Base-by-base conservation (phyloP, 352 stramenopile genomes). In the Pythium phragmitis region DNA sequence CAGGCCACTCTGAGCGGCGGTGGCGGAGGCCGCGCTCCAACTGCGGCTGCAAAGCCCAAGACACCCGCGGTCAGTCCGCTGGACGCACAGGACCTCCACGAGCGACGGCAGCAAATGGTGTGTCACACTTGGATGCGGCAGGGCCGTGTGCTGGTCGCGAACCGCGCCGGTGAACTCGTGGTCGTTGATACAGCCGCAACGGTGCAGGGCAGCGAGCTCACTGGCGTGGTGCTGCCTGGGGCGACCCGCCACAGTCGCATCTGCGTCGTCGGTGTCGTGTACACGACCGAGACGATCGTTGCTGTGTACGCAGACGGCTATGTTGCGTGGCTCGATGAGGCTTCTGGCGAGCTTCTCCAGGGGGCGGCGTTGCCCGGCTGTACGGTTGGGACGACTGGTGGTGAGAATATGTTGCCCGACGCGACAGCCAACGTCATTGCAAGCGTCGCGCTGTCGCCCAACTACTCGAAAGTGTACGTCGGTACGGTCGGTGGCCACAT, bases 121-220 rank as follows among this genome's bases (percentile, higher is more conserved):
- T 83, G 80, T 46, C 82, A 91, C 37, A 72, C 77, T 17, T 91
- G 84, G 84, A 72, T 80, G 33, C 80, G 74, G 23, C 63, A 76
- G 1, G 75, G 74, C 43, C 68, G 64, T 4, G 41, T 90, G 42
- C 65, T 88, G 0, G 72, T 82, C 30, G 71, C 75, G 3, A 91
- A 88, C 58, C 63, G 68, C 34, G 74, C 72, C 0, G 82, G 84
- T 0, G 79, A 93, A 34, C 57, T 93, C 11, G 57, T 86, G 5
- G 51, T 88, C 6, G 63, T 93, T 2, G 82, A 90, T 56, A 69
- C 61, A 4, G 39, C 23, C 0, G 58, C 53, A 7, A 69, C 75
- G 8, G 60, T 66, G 5, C 61, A 58, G 6, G 63, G 80, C 9
- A 69, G 70, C 34, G 70, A 80, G 30, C 63, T 68, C 37, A 63